phyloP scores from a whole-genome alignment of 2,329 filamentous ascomycete species.

The Trichothecium roseum region DNA sequence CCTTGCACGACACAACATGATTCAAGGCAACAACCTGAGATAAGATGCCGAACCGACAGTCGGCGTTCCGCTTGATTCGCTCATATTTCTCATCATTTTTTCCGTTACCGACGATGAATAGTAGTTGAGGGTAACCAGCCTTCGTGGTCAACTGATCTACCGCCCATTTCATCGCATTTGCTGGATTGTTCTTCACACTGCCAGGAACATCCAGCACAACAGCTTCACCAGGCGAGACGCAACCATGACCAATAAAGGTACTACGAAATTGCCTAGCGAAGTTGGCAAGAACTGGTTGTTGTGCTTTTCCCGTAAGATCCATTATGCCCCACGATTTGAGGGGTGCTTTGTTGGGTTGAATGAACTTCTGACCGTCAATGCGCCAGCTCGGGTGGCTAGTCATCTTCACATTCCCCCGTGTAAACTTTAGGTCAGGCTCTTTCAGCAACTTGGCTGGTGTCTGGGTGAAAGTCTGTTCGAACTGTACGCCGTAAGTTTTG shows the following conservation, averaged over 20 bases:
- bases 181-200: constrained; percentile 27
- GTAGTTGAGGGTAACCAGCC: constrained; percentile 55
- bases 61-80: constrained; percentile 79
- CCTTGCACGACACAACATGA: constrained; percentile 1
- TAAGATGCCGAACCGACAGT: constrained; percentile 74
- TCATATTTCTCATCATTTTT: constrained; percentile 67
- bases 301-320: constrained; percentile 46
- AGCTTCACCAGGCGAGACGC: constrained; percentile 24
- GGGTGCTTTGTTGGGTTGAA: constrained; percentile 47
- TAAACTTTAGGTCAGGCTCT: constrained; percentile 63
- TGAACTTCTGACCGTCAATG: constrained; percentile 68
- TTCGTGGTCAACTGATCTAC: constrained; percentile 40
- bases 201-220: constrained; percentile 21
- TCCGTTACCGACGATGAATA: constrained; percentile 68
- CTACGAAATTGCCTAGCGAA: constrained; percentile 31
- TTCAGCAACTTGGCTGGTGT: constrained; percentile 62
- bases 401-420: constrained; percentile 35
- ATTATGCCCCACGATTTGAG: constrained; percentile 70
- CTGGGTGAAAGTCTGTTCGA: constrained; percentile 53
- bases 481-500: constrained; percentile 60
- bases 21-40: constrained; percentile 57
- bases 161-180: constrained; percentile 36
- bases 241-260: constrained; percentile 40
- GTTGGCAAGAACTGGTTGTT: constrained; percentile 19
- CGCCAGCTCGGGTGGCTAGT: constrained; percentile 73